These are phyloP conservation scores for Diaporthe helianthi DNA, from an alignment of 2,329 filamentous ascomycete species.

Conservation along the genomic window DNA sequence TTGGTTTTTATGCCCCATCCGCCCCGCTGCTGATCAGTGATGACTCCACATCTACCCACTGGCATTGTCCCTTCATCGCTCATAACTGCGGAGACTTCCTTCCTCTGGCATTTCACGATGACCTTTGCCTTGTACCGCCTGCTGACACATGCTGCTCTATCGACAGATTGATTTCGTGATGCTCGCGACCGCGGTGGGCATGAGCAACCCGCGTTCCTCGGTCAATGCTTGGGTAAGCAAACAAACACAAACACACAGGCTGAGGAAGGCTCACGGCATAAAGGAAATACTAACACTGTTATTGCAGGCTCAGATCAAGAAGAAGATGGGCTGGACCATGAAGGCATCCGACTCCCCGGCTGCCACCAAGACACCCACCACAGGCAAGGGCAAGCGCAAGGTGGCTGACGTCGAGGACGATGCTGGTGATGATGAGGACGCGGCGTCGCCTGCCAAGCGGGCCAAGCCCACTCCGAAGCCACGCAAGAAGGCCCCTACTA, in stretches of 20 bases:
- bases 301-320: slow-evolving; percentile 27
- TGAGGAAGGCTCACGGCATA: background rate
- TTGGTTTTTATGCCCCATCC: background rate
- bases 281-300: background rate
- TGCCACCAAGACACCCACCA: background rate
- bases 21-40: background rate
- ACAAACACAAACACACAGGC: background rate
- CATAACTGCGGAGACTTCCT: background rate
- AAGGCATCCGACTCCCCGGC: background rate
- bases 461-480: slow-evolving; percentile 1
- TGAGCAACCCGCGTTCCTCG: slow-evolving; percentile 32
- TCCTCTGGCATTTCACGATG: background rate
- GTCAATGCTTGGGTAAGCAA: slow-evolving; percentile 30
- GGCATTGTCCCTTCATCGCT: background rate
- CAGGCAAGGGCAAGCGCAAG: slow-evolving; percentile 32
- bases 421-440: background rate
- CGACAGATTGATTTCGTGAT: slow-evolving; percentile 43
- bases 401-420: background rate
- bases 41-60: background rate
- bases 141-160: background rate
- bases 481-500: slow-evolving; percentile 5
- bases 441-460: background rate
- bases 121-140: background rate
- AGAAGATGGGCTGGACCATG: slow-evolving; percentile 30
- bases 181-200: slow-evolving; percentile 65